Percentiles rank a stretch among this genome's conserved stretches.
Conservation (phyloP, 169 alveolate species). For the Plasmodium vivax region DNA sequence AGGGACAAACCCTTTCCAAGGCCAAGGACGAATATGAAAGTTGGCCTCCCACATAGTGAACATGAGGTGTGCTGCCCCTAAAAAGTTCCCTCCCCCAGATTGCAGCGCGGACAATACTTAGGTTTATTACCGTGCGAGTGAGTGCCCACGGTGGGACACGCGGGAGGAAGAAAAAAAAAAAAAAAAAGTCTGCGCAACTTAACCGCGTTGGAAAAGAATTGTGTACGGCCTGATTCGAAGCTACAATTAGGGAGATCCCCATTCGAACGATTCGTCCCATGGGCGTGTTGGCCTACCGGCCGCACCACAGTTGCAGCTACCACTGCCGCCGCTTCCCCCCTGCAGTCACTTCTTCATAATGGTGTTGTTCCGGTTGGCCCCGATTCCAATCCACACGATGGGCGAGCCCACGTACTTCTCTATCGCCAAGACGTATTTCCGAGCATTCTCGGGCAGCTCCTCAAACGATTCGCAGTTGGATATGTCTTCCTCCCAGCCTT, state of each 20-base stretch:
- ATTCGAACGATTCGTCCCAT: not conserved
- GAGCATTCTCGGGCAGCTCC: conserved; percentile 90
- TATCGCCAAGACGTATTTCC: conserved; percentile 86
- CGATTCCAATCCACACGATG: conserved; percentile 93
- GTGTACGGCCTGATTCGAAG: not conserved
- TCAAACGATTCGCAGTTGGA: conserved; percentile 82
- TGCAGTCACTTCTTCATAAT: conserved; percentile 54
- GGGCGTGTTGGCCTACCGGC: not conserved
- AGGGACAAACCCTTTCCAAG: not conserved
- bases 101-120: not conserved
- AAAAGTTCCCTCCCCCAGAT: not conserved
- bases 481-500: conserved; percentile 93
- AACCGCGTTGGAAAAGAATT: not conserved
- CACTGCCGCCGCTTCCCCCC: not conserved
- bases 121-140: not conserved
- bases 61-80: not conserved
- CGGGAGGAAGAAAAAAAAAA: not conserved
- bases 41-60: not conserved
- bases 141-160: not conserved
- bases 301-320: not conserved
- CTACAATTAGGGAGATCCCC: not conserved
- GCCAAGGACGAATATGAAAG: not conserved
- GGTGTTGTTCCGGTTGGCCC: conserved; percentile 89
- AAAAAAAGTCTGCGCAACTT: not conserved
- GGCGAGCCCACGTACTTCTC: conserved; percentile 86